phyloP scores from a whole-genome alignment of 768 basidiomycete species.

The Tephrocybe sp. region DNA sequence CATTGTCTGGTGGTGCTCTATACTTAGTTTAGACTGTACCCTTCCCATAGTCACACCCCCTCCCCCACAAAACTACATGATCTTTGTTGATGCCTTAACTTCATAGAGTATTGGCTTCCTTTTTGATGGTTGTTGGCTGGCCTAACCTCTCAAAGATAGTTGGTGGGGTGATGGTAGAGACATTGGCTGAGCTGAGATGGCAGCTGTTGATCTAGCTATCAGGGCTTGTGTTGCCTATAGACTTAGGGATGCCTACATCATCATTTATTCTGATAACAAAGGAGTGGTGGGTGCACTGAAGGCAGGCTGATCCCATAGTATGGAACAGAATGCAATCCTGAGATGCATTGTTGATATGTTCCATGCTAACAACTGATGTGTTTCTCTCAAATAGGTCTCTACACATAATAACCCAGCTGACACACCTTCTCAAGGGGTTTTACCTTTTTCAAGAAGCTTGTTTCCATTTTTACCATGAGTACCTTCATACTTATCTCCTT shows the following conservation, averaged over 20 bases:
- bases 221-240: slow-evolving; percentile 11
- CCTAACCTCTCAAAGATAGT: slow-evolving; percentile 11
- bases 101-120: slow-evolving; percentile 10
- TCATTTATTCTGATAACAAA: slow-evolving; percentile 34
- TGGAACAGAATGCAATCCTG: slow-evolving; percentile 27
- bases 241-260: slow-evolving; percentile 15
- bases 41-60: slow-evolving; percentile 14
- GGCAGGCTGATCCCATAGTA: slow-evolving; percentile 30
- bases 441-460: no score
- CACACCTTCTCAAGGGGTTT: no score
- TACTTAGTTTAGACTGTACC: no score
- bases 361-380: no score
- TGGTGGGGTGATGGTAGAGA: slow-evolving; percentile 19
- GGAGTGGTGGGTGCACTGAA: slow-evolving; percentile 33
- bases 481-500: no score
- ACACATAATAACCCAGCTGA: no score
- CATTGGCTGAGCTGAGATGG: slow-evolving; percentile 26
- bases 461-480: no score
- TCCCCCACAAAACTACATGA: slow-evolving; percentile 3
- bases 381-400: no score
- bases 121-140: slow-evolving; percentile 18
- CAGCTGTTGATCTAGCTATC: slow-evolving; percentile 24
- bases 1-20: slow-evolving; percentile 25
- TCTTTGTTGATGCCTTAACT: slow-evolving; percentile 38
- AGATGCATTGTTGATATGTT: slow-evolving; percentile 10